Conservation (phyloP, 1,284 basidiomycete genomes). For the Austroboletus niveus region DNA sequence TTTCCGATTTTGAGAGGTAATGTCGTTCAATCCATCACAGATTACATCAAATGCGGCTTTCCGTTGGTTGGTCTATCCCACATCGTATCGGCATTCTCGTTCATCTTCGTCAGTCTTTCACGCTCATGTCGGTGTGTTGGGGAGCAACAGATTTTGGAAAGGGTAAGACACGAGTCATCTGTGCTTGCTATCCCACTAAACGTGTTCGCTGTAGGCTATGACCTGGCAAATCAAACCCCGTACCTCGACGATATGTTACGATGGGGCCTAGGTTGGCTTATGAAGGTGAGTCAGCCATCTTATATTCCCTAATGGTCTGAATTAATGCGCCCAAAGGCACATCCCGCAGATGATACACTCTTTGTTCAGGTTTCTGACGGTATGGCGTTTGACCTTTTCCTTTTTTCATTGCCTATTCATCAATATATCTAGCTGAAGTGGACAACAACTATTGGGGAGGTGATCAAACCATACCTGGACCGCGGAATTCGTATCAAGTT, state of each 20-base stretch:
- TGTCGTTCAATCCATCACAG: conserved; percentile 36
- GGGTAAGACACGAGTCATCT: conserved; percentile 39
- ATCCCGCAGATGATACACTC: conserved; percentile 71
- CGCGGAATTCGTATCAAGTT: conserved; percentile 76
- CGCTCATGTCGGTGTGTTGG: conserved; percentile 85
- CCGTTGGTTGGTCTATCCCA: conserved; percentile 53
- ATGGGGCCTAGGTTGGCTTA: conserved; percentile 90
- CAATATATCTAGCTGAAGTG: conserved; percentile 39
- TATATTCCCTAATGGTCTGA: not conserved
- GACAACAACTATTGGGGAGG: conserved; percentile 90
- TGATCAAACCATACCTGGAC: conserved; percentile 73
- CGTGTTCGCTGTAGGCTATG: conserved; percentile 58
- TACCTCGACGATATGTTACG: conserved; percentile 87
- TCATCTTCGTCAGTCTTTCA: conserved; percentile 54
- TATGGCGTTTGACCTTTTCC: conserved; percentile 20
- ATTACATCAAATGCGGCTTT: conserved; percentile 86
- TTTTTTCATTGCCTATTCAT: conserved; percentile 9
- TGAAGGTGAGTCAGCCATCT: conserved; percentile 55
- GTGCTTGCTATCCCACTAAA: not conserved
- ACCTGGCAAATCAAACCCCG: conserved; percentile 78
- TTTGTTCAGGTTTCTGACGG: conserved; percentile 77
- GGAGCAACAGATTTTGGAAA: conserved; percentile 80
- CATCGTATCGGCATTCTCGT: not conserved
- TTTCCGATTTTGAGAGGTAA: not conserved
- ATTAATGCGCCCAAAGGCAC: conserved; percentile 53